Evolutionary conservation across 2,329 filamentous ascomycete species (phyloP).

Genomic region (Xenosphaeropsis pyriputrescens): DNA sequence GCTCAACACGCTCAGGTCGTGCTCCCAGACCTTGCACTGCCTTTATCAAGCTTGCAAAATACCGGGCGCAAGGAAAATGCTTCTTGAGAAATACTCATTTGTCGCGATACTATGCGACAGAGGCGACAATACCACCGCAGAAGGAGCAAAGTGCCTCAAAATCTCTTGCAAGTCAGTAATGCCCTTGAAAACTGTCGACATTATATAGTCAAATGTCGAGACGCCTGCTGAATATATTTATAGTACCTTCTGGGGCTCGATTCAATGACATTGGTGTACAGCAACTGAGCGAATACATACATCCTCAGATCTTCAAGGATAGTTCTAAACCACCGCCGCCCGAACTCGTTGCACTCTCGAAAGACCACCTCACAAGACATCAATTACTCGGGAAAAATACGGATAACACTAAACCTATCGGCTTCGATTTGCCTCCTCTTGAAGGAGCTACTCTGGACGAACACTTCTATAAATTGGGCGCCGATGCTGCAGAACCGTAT

Average conservation of each 20-base stretch:
- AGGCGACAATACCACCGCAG: conserved; percentile 3
- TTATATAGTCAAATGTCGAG: not conserved
- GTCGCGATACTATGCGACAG: conserved; percentile 23
- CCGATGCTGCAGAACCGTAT: conserved; percentile 78
- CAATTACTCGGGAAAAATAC: conserved; percentile 84
- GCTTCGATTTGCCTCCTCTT: conserved; percentile 70
- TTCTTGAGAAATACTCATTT: too few relatives aligned
- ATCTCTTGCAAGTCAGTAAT: conserved; percentile 8
- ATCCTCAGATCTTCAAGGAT: conserved; percentile 65
- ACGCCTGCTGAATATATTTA: conserved; percentile 2
- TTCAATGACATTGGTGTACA: conserved; percentile 93
- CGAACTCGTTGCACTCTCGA: conserved; percentile 66
- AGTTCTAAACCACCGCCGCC: conserved; percentile 40
- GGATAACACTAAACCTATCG: conserved; percentile 60
- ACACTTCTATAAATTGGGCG: conserved; percentile 80
- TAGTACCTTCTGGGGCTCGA: conserved; percentile 38
- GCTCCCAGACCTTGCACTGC: conserved; percentile 19
- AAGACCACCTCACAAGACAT: conserved; percentile 71
- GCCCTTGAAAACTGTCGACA: not conserved
- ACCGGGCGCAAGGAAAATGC: conserved; percentile 22
- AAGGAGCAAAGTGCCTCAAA: not conserved
- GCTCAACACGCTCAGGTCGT: conserved; percentile 14
- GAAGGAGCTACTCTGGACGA: conserved; percentile 77
- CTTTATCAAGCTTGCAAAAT: conserved; percentile 36
- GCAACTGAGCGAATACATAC: conserved; percentile 74